Base-by-base conservation (phyloP, 2,329 filamentous ascomycete genomes). In the Macrophomina phaseolina region DNA sequence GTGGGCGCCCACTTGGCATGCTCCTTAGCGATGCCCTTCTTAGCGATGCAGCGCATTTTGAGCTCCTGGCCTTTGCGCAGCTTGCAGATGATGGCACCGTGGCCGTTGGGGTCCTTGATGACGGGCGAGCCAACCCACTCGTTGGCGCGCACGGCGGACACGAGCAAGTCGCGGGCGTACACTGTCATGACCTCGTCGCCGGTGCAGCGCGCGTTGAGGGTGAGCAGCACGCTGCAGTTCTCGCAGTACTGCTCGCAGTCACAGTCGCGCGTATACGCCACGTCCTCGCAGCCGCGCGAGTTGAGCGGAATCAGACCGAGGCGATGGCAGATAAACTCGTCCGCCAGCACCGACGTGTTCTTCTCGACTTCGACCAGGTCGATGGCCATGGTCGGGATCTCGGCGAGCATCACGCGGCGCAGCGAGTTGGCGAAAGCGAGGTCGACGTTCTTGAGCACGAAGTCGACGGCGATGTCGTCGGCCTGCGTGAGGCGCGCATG, bases 11-110 rank as follows among this genome's bases (percentile, higher is more conserved):
- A 99, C 80, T 99, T 99, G 9, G 95, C 92, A 80, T 99, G 95
- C 79, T 99, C 95, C 84, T 99, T 99, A 45, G 94, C 94, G 70
- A 98, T 98, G 1, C 95, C 95, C 85, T 98, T 98, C 85, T 97
- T 97, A 61, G 94, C 95, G 71, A 97, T 91, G 77, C 94, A 98
- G 69, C 88, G 91, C 75, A 99, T 87, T 78, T 93, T 90, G 68
- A 99, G 82, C 79, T 97, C 93, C 81, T 99, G 95, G 2, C 91
- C 93, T 75, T 90, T 91, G 67, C 94, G 87, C 76, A 99, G 82
- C 84, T 98, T 98, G 74, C 91, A 92, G 71, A 99, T 94, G 72
- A 98, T 85, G 52, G 91, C 88, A 1, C 95, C 95, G 67, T 91
- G 87, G 11, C 90, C 89, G 61, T 94, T 91, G 0, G 90, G 87